Percentiles rank a stretch among this genome's conserved stretches.
Conservation (phyloP, 345 rosid genomes). For the Cardamine resedifolia region DNA sequence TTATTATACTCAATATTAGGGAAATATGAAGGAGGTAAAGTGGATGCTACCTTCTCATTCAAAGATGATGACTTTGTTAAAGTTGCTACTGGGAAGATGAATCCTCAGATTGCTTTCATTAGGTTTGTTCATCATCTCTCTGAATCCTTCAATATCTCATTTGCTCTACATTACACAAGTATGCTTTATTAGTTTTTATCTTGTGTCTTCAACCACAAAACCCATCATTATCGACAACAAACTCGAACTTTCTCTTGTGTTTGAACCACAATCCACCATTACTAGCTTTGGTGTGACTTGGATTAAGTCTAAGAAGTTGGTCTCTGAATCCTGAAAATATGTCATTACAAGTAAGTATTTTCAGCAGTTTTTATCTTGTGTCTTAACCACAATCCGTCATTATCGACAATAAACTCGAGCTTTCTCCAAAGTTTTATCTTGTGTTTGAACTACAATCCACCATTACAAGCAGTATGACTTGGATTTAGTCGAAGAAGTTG, state of each 20-base stretch:
- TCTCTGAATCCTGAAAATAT: neutral
- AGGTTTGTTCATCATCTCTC: constrained; percentile 47
- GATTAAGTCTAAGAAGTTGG: neutral
- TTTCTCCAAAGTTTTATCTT: neutral
- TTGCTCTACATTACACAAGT: neutral
- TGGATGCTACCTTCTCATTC: constrained; percentile 80
- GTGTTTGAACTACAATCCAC: neutral
- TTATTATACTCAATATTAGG: constrained; percentile 40
- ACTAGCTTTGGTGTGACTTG: neutral
- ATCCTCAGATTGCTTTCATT: constrained; percentile 94
- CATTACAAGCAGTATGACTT: neutral
- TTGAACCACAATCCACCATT: neutral
- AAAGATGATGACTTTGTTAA: constrained; percentile 92
- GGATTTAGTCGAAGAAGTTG: neutral
- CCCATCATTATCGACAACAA: neutral
- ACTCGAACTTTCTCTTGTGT: neutral
- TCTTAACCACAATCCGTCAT: constrained; percentile 14
- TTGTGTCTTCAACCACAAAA: constrained; percentile 10
- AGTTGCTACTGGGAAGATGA: constrained; percentile 88
- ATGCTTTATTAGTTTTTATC: neutral
- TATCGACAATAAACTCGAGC: neutral
- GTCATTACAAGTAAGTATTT: neutral
- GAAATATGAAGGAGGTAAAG: constrained; percentile 79
- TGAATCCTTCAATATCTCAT: neutral
- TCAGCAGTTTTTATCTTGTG: neutral